phyloP scores from a whole-genome alignment of 768 basidiomycete species.

The Boletus barrowsii region DNA sequence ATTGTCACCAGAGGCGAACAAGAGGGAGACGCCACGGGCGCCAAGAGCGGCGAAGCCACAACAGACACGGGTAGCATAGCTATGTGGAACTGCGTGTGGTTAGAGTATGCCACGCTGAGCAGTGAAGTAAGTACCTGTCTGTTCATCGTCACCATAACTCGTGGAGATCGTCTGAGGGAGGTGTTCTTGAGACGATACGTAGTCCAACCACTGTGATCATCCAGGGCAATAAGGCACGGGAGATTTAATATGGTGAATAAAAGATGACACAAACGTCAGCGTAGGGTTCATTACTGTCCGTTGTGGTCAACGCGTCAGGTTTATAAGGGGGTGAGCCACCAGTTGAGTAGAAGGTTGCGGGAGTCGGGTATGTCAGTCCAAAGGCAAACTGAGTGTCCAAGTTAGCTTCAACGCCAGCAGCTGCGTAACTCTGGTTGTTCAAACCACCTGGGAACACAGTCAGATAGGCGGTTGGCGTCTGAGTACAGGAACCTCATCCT shows the following conservation, averaged over 20 bases:
- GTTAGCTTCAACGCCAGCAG: slow-evolving; percentile 62
- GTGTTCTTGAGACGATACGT: slow-evolving; percentile 41
- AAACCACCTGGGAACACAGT: slow-evolving; percentile 44
- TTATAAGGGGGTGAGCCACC: slow-evolving; percentile 58
- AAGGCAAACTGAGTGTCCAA: slow-evolving; percentile 67
- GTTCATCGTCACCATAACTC: slow-evolving; percentile 72
- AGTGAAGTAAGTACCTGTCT: slow-evolving; percentile 45
- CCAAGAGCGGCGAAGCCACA: slow-evolving; percentile 63
- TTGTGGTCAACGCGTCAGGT: slow-evolving; percentile 41
- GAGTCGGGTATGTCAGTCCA: slow-evolving; percentile 61
- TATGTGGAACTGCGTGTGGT: slow-evolving; percentile 44
- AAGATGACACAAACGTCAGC: slow-evolving; percentile 30
- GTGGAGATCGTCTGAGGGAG: slow-evolving; percentile 65
- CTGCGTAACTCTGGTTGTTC: slow-evolving; percentile 53
- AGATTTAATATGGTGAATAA: not conserved
- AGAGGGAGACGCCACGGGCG: slow-evolving; percentile 61
- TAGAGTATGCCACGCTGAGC: not conserved
- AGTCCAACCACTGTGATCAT: slow-evolving; percentile 56
- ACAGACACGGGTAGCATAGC: slow-evolving; percentile 57
- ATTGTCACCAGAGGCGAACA: slow-evolving; percentile 64
- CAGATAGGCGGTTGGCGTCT: not conserved
- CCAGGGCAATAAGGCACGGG: slow-evolving; percentile 29
- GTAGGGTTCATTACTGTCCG: slow-evolving; percentile 51
- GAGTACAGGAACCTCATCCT: not conserved
- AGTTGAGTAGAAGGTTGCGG: slow-evolving; percentile 59